phyloP scores from a whole-genome alignment of 192 early-diverging fungal genomes.

The Diversispora epigaea region DNA sequence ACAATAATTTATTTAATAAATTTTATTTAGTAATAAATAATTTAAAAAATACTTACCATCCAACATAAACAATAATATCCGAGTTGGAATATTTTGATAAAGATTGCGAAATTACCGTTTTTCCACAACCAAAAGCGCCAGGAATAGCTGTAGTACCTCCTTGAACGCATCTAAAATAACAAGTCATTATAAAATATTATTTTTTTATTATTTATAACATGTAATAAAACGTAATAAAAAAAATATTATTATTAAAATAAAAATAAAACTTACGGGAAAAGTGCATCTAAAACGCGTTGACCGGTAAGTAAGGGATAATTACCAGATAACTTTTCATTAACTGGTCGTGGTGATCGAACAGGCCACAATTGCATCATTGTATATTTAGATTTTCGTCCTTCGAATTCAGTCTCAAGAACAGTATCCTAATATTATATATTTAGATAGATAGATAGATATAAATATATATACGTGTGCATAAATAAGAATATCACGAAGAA shows the following conservation, averaged over 20 bases:
- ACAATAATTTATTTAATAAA: not conserved
- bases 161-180: constrained; percentile 78
- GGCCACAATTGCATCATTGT: constrained; percentile 99
- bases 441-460: not conserved
- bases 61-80: constrained; percentile 99
- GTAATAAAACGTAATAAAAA: not conserved
- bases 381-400: constrained; percentile 86
- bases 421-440: constrained; percentile 59
- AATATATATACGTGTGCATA: not conserved
- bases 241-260: not conserved
- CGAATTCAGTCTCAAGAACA: constrained; percentile 95
- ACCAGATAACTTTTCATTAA: constrained; percentile 90
- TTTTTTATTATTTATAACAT: not conserved
- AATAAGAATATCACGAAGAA: no score
- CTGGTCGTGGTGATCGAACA: constrained; percentile 93
- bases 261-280: constrained; percentile 78
- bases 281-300: constrained; percentile 96
- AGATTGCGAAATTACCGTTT: constrained; percentile 99
- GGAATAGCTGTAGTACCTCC: constrained; percentile 99
- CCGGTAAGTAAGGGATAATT: constrained; percentile 96
- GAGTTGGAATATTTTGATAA: constrained; percentile 99
- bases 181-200: no score
- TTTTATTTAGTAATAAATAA: no score
- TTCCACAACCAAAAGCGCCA: constrained; percentile 99
- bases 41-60: constrained; percentile 63